Percentiles rank a stretch among this genome's conserved stretches.
These are phyloP conservation scores for Plasmodium vinckei DNA, from an alignment of 169 alveolate species.

Conservation along the genomic window DNA sequence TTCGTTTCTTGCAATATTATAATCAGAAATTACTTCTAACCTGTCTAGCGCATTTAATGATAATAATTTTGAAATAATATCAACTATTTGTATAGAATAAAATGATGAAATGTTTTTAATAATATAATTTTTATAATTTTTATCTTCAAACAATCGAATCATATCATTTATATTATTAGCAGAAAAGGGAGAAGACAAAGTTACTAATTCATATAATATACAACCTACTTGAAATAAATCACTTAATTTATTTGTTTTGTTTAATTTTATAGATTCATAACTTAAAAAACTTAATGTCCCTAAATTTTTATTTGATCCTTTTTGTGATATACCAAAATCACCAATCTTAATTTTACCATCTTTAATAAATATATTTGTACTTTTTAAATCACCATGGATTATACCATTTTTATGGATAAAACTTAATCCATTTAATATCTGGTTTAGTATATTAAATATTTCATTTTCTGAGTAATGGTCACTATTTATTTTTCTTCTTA, in stretches of 20 bases:
- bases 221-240: conserved; percentile 83
- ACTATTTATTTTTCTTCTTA: conserved; percentile 69
- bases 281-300: conserved; percentile 71
- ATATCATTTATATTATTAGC: conserved; percentile 48
- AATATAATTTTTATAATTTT: conserved; percentile 65
- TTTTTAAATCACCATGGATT: conserved; percentile 88
- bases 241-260: conserved; percentile 61
- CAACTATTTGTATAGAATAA: conserved; percentile 48
- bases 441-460: conserved; percentile 85
- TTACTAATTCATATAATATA: conserved; percentile 79
- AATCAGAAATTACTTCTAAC: conserved; percentile 40
- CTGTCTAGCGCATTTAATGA: conserved; percentile 53
- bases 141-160: conserved; percentile 63
- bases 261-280: conserved; percentile 68
- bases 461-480: conserved; percentile 78
- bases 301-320: conserved; percentile 59
- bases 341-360: conserved; percentile 85
- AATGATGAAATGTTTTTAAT: conserved; percentile 45
- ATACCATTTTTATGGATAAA: conserved; percentile 88
- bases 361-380: conserved; percentile 87
- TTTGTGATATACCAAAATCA: conserved; percentile 87
- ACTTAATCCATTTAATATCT: conserved; percentile 86
- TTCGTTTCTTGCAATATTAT: conserved; percentile 18
- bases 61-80: conserved; percentile 44
- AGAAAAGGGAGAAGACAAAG: conserved; percentile 78